phyloP scores from a whole-genome alignment of 192 early-diverging fungal genomes.

The Glomus cerebriforme region DNA sequence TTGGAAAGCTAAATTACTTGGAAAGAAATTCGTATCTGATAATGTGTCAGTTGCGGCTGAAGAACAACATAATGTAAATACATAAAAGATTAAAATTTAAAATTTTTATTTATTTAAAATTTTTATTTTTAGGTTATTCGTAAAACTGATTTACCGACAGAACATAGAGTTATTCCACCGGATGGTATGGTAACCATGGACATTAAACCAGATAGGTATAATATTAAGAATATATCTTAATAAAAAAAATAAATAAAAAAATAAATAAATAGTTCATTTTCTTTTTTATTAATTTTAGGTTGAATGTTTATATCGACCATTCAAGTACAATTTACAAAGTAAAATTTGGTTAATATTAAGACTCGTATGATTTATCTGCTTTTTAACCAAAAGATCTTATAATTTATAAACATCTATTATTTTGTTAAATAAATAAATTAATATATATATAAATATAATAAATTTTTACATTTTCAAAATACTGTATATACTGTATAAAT shows the following conservation, averaged over 20 bases:
- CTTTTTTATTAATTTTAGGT: background rate
- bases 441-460: too few relatives aligned
- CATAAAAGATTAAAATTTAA: background rate
- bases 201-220: background rate
- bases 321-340: background rate
- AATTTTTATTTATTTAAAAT: background rate
- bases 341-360: background rate
- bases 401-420: too few relatives aligned
- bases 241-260: too few relatives aligned
- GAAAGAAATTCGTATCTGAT: background rate
- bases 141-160: background rate
- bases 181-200: background rate
- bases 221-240: background rate
- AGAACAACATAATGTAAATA: background rate
- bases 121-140: background rate
- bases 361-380: too few relatives aligned
- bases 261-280: background rate
- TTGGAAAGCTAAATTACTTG: background rate
- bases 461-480: too few relatives aligned
- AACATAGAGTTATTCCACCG: background rate
- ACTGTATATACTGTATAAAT: too few relatives aligned
- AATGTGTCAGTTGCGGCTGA: background rate
- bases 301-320: background rate
- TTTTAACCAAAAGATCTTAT: too few relatives aligned
- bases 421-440: too few relatives aligned